phyloP scores from a whole-genome alignment of 306 rosid genomes.

The Quercus dentata region DNA sequence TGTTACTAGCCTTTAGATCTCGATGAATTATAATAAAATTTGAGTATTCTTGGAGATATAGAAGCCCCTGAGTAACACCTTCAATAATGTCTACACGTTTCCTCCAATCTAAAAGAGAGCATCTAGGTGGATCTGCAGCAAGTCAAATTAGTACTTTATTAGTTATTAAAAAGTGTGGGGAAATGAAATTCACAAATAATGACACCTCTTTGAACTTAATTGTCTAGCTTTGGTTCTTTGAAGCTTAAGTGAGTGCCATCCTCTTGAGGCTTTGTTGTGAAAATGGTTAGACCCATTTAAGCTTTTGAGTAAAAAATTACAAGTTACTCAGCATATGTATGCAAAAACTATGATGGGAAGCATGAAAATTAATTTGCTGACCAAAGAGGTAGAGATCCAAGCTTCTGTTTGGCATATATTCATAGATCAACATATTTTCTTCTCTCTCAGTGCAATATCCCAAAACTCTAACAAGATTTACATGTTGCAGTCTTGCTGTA shows the following conservation, averaged over 20 bases:
- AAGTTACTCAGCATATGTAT: not conserved
- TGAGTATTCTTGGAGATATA: constrained; percentile 40
- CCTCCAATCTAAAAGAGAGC: constrained; percentile 19
- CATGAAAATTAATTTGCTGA: not conserved
- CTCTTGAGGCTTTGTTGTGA: not conserved
- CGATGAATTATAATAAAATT: constrained; percentile 27
- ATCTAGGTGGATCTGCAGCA: constrained; percentile 11
- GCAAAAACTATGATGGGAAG: not conserved
- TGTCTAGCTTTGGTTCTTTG: too few relatives aligned
- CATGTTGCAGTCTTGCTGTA: constrained; percentile 46
- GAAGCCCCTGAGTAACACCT: constrained; percentile 37
- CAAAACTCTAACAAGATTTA: constrained; percentile 34
- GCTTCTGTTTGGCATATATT: constrained; percentile 51
- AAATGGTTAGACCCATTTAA: not conserved
- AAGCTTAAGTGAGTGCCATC: too few relatives aligned
- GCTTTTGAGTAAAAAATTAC: not conserved
- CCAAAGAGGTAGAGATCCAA: constrained; percentile 40
- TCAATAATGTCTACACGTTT: constrained; percentile 28
- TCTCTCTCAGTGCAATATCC: constrained; percentile 38
- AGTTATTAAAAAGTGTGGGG: not conserved
- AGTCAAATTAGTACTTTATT: not conserved
- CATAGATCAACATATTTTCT: constrained; percentile 41
- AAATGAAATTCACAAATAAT: not conserved
- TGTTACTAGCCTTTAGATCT: constrained; percentile 36
- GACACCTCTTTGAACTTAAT: not conserved